A percentile compares a stretch with the other conserved stretches of the same genome.
Evolutionary conservation across 2,329 filamentous ascomycete species (phyloP).

Genomic region (Grosmannia clavigera): DNA sequence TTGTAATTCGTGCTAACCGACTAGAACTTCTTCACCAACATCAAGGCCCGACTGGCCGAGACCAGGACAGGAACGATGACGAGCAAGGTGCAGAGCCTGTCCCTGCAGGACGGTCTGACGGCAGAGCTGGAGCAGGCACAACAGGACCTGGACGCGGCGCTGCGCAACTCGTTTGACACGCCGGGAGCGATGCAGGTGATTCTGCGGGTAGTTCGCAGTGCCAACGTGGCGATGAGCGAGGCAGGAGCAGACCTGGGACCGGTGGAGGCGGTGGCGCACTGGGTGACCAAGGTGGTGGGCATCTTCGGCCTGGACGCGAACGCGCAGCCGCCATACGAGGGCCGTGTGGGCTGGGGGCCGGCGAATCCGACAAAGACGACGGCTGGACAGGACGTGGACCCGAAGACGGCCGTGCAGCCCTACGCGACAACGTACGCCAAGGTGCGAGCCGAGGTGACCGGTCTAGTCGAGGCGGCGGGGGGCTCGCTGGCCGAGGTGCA

Average conservation of each 20-base stretch:
- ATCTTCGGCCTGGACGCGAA: conserved; percentile 49
- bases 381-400: conserved; percentile 1
- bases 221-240: conserved; percentile 31
- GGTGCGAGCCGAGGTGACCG: conserved; percentile 10
- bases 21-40: conserved; percentile 13
- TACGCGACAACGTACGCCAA: conserved; percentile 8
- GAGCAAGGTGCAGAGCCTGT: conserved; percentile 6
- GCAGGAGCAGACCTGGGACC: conserved; percentile 11
- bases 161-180: conserved; percentile 61
- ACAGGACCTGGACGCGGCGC: conserved; percentile 42
- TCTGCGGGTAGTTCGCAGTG: conserved; percentile 50
- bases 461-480: background rate
- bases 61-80: background rate
- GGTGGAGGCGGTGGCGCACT: conserved; percentile 33
- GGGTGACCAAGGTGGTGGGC: conserved; percentile 52
- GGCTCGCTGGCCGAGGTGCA: background rate
- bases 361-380: conserved; percentile 40
- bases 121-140: conserved; percentile 40
- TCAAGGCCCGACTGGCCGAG: conserved; percentile 10
- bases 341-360: conserved; percentile 51
- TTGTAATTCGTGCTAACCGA: background rate
- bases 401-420: conserved; percentile 9
- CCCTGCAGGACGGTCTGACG: conserved; percentile 11
- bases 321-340: conserved; percentile 23
- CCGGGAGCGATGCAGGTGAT: conserved; percentile 48